Conservation (phyloP, 306 rosid species). For the Canavalia ensiformis region DNA sequence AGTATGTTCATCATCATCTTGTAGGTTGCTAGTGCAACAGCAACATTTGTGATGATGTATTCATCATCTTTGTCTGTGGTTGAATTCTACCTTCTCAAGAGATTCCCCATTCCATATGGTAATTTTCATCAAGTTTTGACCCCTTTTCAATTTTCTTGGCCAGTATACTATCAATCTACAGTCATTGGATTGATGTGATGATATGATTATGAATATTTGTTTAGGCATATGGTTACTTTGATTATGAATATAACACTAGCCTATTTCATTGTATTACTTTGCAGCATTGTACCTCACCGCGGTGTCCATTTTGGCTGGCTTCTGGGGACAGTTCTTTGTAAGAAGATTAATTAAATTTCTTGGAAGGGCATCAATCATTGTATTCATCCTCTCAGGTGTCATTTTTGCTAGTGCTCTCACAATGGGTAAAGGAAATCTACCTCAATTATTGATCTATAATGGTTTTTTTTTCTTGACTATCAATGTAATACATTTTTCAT, state of each 20-base stretch:
- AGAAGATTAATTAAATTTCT: slow-evolving; percentile 66
- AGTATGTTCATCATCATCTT: background rate
- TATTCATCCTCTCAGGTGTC: slow-evolving; percentile 89
- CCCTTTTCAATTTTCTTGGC: slow-evolving; percentile 12
- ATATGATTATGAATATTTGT: background rate
- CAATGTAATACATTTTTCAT: background rate
- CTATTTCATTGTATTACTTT: slow-evolving; percentile 1
- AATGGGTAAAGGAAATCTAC: slow-evolving; percentile 66
- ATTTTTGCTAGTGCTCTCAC: slow-evolving; percentile 88
- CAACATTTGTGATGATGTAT: slow-evolving; percentile 92
- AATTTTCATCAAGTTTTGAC: slow-evolving; percentile 12
- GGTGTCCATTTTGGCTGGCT: slow-evolving; percentile 82
- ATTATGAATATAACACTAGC: background rate
- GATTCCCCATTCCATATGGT: slow-evolving; percentile 94
- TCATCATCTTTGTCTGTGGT: slow-evolving; percentile 86
- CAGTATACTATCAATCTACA: background rate
- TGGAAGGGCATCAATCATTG: slow-evolving; percentile 77
- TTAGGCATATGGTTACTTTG: too few species aligned
- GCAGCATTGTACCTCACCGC: slow-evolving; percentile 78
- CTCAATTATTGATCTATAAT: background rate
- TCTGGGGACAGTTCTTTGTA: slow-evolving; percentile 81
- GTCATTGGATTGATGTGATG: background rate
- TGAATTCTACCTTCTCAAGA: slow-evolving; percentile 85
- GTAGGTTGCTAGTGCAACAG: slow-evolving; percentile 95
- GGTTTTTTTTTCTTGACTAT: background rate